Base-by-base conservation (phyloP, 108 stramenopile species). In the Fistulifera pelliculosa region DNA sequence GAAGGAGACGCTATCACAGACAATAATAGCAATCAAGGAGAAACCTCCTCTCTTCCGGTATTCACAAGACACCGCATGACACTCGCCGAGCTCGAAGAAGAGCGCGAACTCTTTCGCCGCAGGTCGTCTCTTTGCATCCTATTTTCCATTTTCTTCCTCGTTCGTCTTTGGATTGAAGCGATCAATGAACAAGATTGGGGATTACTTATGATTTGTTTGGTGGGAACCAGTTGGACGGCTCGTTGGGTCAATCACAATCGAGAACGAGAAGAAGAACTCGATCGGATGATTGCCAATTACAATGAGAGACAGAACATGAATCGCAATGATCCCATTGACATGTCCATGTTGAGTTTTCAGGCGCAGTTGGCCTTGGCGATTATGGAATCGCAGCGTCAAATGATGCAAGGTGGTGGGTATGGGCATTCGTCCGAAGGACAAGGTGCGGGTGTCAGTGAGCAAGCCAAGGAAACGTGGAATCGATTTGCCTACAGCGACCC, bases 291-390 rank as follows among this genome's bases (percentile, higher is more conserved):
- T 49, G 56, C 52, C 11, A 68, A 60, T 15, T 76, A 64, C 47
- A 47, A 66, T 16, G 60, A 79, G 35, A 56, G 57, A 19, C 48
- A 43, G 11, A 56, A 61, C 11, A 4, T 19, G 10, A 60, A 67
- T 23, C 54, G 49, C 21, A 56, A 45, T 38, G 26, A 50, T 3
- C 60, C 75, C 18, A 69, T 64, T 14, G 78, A 84, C 39, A 68
- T 91, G 43, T 72, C 76, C 26, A 42, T 80, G 26, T 58, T 93
- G 66, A 73, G 71, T n/a, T 93, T 93, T 62, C 90, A 93, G 54
- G 84, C 87, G 1, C 90, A 93, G 67, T 62, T 93, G 60, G 90
- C 90, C n/a, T 43, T 93, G 58, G 90, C 90, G 40, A 93, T 93
- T 51, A 73, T 93, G 62, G 81, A 93, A 50, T 82, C 80, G 13